Evolutionary conservation across 805 yeast species (phyloP).

Genomic region (Barnettozyma salicaria): DNA sequence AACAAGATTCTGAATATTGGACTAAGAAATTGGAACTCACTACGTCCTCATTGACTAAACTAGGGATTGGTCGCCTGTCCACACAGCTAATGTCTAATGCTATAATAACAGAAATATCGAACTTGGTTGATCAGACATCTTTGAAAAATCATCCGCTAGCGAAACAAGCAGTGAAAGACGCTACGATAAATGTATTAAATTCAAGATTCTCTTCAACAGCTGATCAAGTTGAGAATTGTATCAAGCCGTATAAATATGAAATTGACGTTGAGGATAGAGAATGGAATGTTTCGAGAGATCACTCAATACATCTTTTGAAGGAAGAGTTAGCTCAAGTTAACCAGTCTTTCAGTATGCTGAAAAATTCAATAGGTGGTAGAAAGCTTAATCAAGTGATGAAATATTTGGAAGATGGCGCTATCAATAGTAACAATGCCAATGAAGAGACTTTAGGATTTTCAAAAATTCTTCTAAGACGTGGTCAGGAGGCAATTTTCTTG

Average conservation of each 20-base stretch:
- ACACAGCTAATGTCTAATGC: slow-evolving; percentile 80
- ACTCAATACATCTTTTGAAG: slow-evolving; percentile 61
- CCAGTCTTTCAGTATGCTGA: slow-evolving; percentile 50
- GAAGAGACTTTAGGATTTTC: slow-evolving; percentile 84
- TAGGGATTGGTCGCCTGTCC: slow-evolving; percentile 89
- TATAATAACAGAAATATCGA: slow-evolving; percentile 68
- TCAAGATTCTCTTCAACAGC: slow-evolving; percentile 85
- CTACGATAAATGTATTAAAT: slow-evolving; percentile 74
- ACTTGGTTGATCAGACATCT: slow-evolving; percentile 67
- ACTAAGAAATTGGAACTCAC: slow-evolving; percentile 79
- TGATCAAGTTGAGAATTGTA: slow-evolving; percentile 97
- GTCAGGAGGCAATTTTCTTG: slow-evolving; percentile 78
- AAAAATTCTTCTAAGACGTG: slow-evolving; percentile 63
- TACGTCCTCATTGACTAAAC: slow-evolving; percentile 77
- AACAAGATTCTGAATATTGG: slow-evolving; percentile 75
- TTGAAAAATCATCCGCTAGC: slow-evolving; percentile 85
- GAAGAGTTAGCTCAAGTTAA: slow-evolving; percentile 87
- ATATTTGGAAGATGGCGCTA: slow-evolving; percentile 42
- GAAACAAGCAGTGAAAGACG: slow-evolving; percentile 71
- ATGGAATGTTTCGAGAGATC: slow-evolving; percentile 80
- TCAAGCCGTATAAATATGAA: slow-evolving; percentile 95
- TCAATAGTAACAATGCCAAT: slow-evolving; percentile 23
- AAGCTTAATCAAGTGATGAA: slow-evolving; percentile 79
- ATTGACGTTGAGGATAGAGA: slow-evolving; percentile 95
- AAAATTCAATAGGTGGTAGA: slow-evolving; percentile 71